Evolutionary conservation across 768 basidiomycete genomes (phyloP).

Genomic region (Boletus edulis): DNA sequence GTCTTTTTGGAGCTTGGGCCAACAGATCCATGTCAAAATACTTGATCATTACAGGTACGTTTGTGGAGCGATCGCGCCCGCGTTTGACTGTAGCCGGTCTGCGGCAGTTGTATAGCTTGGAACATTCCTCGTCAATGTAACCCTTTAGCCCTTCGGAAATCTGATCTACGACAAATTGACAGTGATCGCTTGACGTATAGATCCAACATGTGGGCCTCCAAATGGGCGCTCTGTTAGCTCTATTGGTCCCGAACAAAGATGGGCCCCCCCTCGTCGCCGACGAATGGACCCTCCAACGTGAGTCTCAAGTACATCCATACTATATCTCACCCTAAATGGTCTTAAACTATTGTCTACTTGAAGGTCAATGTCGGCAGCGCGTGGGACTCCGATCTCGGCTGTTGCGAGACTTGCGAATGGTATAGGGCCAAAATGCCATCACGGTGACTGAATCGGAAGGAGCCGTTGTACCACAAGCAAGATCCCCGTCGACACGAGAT

Average conservation of each 20-base stretch:
- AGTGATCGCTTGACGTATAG: neutral
- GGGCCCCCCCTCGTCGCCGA: neutral
- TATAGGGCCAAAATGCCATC: constrained; percentile 8
- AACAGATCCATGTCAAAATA: neutral
- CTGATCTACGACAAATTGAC: constrained; percentile 11
- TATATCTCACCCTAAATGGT: neutral
- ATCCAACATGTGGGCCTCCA: constrained; percentile 3
- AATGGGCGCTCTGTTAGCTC: constrained; percentile 2
- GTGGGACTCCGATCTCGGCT: constrained; percentile 22
- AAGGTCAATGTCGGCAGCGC: constrained; percentile 15
- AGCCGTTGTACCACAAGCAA: neutral
- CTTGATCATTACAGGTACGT: neutral
- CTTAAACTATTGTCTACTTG: neutral
- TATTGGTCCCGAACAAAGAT: constrained; percentile 11
- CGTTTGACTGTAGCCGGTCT: neutral
- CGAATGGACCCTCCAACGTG: too few species aligned
- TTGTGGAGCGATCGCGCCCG: constrained; percentile 13
- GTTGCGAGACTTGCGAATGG: neutral
- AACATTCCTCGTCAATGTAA: neutral
- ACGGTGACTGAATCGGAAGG: constrained; percentile 9
- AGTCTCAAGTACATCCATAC: too few species aligned
- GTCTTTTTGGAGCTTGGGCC: neutral
- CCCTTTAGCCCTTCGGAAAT: neutral
- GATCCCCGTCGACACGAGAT: constrained; percentile 16
- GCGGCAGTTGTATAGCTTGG: neutral